phyloP scores from a whole-genome alignment of 2,329 filamentous ascomycete species.

The Fusarium mexicanum region DNA sequence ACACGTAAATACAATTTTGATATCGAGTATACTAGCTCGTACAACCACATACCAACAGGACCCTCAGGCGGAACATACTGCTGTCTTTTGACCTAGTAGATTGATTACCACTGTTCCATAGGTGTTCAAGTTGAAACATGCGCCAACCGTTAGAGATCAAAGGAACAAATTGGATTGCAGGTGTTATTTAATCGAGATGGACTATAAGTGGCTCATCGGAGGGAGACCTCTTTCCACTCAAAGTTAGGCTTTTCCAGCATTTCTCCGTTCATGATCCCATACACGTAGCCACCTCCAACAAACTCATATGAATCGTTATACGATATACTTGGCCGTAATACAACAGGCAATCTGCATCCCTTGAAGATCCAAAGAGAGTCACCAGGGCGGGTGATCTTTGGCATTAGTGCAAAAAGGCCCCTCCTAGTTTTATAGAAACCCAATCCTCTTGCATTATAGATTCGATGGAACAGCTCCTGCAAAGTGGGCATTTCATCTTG shows the following conservation, averaged over 20 bases:
- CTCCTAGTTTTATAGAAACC: background rate
- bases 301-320: background rate
- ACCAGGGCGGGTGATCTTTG: fast-evolving
- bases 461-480: fast-evolving
- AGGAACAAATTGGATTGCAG: too few relatives aligned
- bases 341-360: background rate
- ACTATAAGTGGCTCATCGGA: background rate
- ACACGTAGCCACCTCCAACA: background rate
- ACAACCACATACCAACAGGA: too few relatives aligned
- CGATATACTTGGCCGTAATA: background rate
- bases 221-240: background rate
- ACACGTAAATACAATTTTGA: background rate
- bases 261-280: background rate
- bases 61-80: too few relatives aligned
- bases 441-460: background rate
- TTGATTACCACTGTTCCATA: too few relatives aligned
- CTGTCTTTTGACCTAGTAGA: too few relatives aligned
- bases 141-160: too few relatives aligned
- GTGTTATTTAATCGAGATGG: too few relatives aligned
- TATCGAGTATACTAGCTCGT: background rate
- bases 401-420: background rate
- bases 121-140: too few relatives aligned
- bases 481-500: fast-evolving
- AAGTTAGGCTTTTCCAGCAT: background rate
- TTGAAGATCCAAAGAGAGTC: background rate